phyloP scores from a whole-genome alignment of 805 yeast genomes.

The Isabelozyma rhagii region DNA sequence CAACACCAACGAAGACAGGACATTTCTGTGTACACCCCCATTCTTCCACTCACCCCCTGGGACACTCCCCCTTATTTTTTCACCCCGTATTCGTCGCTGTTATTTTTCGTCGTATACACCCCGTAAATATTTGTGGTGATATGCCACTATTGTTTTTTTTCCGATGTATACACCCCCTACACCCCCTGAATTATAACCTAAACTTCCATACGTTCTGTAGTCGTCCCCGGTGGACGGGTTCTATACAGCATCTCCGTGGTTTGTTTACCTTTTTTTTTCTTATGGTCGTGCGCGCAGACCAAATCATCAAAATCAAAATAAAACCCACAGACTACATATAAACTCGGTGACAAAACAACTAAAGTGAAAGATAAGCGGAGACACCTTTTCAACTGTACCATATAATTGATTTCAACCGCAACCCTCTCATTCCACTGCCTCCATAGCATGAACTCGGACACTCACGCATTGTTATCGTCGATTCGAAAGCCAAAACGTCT shows the following conservation, averaged over 20 bases:
- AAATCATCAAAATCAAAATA: not conserved
- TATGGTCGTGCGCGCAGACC: conserved; percentile 3
- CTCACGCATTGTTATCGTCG: not conserved
- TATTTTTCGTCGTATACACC: not conserved
- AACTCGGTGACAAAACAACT: not conserved
- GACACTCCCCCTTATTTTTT: too few relatives aligned
- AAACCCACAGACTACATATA: not conserved
- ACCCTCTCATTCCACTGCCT: not conserved
- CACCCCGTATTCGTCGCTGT: too few relatives aligned
- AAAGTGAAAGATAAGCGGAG: not conserved
- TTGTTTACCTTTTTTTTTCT: conserved; percentile 1
- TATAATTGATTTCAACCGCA: not conserved
- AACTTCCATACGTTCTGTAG: not conserved
- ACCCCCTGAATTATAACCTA: not conserved
- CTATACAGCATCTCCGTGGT: not conserved
- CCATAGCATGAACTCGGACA: not conserved
- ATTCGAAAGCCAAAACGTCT: conserved; percentile 7
- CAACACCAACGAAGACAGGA: too few relatives aligned
- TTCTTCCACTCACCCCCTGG: too few relatives aligned
- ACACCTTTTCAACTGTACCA: not conserved
- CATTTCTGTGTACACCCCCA: too few relatives aligned
- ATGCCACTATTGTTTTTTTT: not conserved
- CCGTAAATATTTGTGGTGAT: not conserved
- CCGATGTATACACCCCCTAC: not conserved
- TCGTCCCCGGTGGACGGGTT: not conserved